Conservation (phyloP, 2,329 filamentous ascomycete species). For the Purpureocillium lavendulum region DNA sequence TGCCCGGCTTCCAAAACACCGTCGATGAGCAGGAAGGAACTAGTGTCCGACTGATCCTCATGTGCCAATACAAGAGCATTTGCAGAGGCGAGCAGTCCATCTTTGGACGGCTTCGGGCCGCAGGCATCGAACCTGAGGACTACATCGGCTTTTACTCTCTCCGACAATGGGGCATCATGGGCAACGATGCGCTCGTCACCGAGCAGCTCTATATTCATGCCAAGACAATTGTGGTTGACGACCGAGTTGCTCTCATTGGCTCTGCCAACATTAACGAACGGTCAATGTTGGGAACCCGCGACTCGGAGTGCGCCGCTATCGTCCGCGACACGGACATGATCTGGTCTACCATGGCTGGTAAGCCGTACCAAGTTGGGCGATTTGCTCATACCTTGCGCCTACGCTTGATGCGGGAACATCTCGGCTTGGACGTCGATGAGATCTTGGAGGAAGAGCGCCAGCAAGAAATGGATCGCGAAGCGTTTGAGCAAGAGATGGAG, state of each 20-base stretch:
- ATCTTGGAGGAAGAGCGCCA: slow-evolving; percentile 72
- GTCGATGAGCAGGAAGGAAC: slow-evolving; percentile 91
- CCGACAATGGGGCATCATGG: slow-evolving; percentile 86
- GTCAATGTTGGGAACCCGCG: slow-evolving; percentile 84
- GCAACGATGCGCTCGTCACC: slow-evolving; percentile 75
- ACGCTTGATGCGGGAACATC: slow-evolving; percentile 91
- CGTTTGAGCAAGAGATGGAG: slow-evolving; percentile 52
- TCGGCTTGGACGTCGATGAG: slow-evolving; percentile 91
- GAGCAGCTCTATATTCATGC: slow-evolving; percentile 98
- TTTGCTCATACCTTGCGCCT: slow-evolving; percentile 91
- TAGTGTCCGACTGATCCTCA: slow-evolving; percentile 90
- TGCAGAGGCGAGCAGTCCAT: slow-evolving; percentile 88
- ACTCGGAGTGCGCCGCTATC: slow-evolving; percentile 85
- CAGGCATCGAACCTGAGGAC: slow-evolving; percentile 83
- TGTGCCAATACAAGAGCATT: slow-evolving; percentile 94
- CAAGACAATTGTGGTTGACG: slow-evolving; percentile 93
- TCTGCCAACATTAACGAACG: slow-evolving; percentile 98
- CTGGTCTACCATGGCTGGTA: slow-evolving; percentile 81
- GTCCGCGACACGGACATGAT: slow-evolving; percentile 92
- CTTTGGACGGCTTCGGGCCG: slow-evolving; percentile 72
- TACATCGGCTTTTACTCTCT: slow-evolving; percentile 95
- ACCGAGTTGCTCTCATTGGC: slow-evolving; percentile 85
- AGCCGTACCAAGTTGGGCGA: slow-evolving; percentile 80
- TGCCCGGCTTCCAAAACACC: slow-evolving; percentile 98
- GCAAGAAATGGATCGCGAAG: slow-evolving; percentile 53